Evolutionary conservation across 1,139 yeast species (phyloP).

Genomic region (Lodderomyces theae): DNA sequence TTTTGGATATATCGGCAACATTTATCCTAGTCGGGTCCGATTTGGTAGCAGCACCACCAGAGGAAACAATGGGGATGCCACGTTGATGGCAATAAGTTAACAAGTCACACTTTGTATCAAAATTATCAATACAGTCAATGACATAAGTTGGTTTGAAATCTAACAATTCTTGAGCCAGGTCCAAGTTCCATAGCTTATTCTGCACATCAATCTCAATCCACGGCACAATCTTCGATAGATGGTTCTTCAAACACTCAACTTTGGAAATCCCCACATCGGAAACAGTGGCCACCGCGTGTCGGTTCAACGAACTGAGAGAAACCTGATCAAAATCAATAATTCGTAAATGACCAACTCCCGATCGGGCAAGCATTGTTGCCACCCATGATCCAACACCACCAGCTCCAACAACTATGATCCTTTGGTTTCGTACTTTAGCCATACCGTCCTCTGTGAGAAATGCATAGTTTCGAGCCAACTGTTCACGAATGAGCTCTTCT

Average conservation of each 20-base stretch:
- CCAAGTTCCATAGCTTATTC: conserved; percentile 73
- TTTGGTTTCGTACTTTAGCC: conserved; percentile 67
- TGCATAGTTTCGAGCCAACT: conserved; percentile 89
- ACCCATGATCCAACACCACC: conserved; percentile 99
- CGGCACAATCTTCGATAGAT: conserved; percentile 73
- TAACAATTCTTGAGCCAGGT: conserved; percentile 59
- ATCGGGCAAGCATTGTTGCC: conserved; percentile 84
- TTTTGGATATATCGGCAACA: conserved; percentile 43
- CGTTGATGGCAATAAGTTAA: conserved; percentile 66
- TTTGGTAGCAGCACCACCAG: conserved; percentile 94
- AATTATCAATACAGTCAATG: conserved; percentile 93
- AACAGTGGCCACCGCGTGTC: conserved; percentile 90
- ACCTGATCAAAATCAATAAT: conserved; percentile 96
- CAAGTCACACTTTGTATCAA: conserved; percentile 90
- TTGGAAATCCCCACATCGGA: conserved; percentile 89
- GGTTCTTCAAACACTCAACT: conserved; percentile 71
- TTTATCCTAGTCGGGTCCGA: conserved; percentile 48
- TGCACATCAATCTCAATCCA: conserved; percentile 82
- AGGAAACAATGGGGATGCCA: conserved; percentile 65
- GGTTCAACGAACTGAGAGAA: conserved; percentile 80
- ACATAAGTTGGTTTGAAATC: conserved; percentile 65
- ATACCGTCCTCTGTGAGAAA: conserved; percentile 86
- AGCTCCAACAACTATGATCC: conserved; percentile 89
- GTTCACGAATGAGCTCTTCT: conserved; percentile 81
- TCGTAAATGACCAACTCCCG: conserved; percentile 77